phyloP scores from a whole-genome alignment of 176 grass and related monocot genomes.

The Cenchrus purpureus region DNA sequence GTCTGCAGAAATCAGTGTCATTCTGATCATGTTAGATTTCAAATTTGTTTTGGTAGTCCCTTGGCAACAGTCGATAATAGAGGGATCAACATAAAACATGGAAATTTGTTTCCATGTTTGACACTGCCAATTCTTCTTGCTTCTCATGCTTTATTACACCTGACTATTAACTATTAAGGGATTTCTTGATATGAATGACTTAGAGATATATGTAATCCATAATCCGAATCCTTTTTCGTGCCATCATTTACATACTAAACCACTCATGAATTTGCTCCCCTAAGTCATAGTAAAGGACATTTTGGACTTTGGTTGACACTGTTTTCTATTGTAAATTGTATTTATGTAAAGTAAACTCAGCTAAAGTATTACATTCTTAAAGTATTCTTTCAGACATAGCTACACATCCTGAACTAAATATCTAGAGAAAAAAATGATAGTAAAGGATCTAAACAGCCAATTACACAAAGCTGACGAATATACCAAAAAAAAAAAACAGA shows the following conservation, averaged over 20 bases:
- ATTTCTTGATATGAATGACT: not conserved
- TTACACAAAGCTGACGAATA: not conserved
- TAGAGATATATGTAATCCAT: not conserved
- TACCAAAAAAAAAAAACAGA: not conserved
- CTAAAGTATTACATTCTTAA: not conserved
- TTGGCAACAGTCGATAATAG: not conserved
- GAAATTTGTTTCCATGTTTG: not conserved
- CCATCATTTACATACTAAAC: not conserved
- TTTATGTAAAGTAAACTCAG: not conserved
- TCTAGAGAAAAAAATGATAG: not conserved
- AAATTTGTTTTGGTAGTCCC: not conserved
- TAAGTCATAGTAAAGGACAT: not conserved
- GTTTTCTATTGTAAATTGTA: not conserved
- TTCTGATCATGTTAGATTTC: not conserved
- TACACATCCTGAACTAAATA: not conserved
- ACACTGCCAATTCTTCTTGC: not conserved
- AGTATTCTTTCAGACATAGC: not conserved
- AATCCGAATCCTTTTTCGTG: not conserved
- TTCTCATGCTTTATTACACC: constrained; percentile 1
- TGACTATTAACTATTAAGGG: not conserved
- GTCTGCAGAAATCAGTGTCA: not conserved
- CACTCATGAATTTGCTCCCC: not conserved
- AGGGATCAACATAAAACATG: not conserved
- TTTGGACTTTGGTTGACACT: not conserved
- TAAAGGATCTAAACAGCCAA: not conserved